phyloP scores from a whole-genome alignment of 2,329 filamentous ascomycete species.

The Rasamsonia emersonii region DNA sequence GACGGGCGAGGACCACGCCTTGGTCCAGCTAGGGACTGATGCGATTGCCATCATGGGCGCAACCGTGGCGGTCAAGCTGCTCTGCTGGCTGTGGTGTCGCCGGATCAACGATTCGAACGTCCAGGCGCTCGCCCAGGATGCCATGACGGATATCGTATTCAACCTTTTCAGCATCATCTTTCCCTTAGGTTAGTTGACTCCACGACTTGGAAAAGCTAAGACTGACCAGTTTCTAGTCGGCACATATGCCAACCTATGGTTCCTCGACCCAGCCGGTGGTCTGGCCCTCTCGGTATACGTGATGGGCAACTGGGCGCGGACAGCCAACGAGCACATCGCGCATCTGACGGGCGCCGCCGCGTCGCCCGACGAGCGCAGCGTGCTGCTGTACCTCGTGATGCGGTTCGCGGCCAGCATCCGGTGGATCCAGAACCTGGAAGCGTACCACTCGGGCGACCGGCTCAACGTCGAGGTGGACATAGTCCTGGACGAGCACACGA shows the following conservation, averaged over 20 bases:
- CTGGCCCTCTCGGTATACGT: conserved; percentile 54
- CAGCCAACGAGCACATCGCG: conserved; percentile 55
- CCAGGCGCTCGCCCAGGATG: conserved; percentile 64
- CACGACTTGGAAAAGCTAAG: background rate
- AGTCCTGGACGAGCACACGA: conserved; percentile 49
- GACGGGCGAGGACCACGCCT: conserved; percentile 48
- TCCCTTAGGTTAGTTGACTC: conserved; percentile 47
- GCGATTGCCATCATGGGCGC: conserved; percentile 72
- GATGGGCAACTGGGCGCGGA: conserved; percentile 52
- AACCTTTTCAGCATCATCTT: conserved; percentile 85
- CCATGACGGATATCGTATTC: conserved; percentile 75
- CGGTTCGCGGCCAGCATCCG: conserved; percentile 82
- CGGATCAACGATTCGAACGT: conserved; percentile 79
- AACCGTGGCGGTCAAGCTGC: conserved; percentile 73
- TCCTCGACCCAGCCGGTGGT: conserved; percentile 53
- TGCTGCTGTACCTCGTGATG: conserved; percentile 85
- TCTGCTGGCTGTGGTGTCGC: conserved; percentile 82
- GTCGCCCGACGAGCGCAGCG: conserved; percentile 58
- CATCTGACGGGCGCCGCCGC: conserved; percentile 54
- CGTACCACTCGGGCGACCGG: conserved; percentile 53
- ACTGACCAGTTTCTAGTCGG: conserved; percentile 18
- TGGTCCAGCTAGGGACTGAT: conserved; percentile 64
- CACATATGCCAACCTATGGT: conserved; percentile 41
- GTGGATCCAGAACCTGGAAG: conserved; percentile 53
- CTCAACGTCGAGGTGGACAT: conserved; percentile 57